phyloP scores from a whole-genome alignment of 306 rosid species.

The Corylus avellana region DNA sequence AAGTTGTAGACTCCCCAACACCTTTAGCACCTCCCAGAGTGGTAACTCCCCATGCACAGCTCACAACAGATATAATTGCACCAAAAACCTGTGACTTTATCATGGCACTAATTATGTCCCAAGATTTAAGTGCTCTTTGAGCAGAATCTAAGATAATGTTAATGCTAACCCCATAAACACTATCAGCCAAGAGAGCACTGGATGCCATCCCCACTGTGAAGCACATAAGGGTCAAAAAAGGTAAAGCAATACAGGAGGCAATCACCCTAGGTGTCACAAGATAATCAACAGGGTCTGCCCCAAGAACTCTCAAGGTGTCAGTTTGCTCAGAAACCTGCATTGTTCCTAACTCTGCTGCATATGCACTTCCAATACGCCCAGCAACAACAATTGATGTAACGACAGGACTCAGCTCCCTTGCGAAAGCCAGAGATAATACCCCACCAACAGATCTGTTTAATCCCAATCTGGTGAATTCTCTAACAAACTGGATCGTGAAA shows the following conservation, averaged over 20 bases:
- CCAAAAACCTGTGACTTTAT: slow-evolving; percentile 93
- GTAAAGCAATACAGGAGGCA: slow-evolving; percentile 76
- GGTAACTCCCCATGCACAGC: slow-evolving; percentile 97
- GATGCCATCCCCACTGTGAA: slow-evolving; percentile 90
- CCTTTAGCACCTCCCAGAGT: slow-evolving; percentile 96
- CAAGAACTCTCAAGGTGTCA: slow-evolving; percentile 87
- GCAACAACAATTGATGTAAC: slow-evolving; percentile 90
- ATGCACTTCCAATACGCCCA: slow-evolving; percentile 95
- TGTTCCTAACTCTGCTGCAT: slow-evolving; percentile 95
- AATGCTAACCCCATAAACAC: slow-evolving; percentile 83
- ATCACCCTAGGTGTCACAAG: slow-evolving; percentile 93
- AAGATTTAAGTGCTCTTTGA: slow-evolving; percentile 66
- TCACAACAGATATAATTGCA: slow-evolving; percentile 82
- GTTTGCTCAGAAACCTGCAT: slow-evolving; percentile 99
- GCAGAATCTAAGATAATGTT: slow-evolving; percentile 95
- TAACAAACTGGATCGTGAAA: slow-evolving; percentile 86
- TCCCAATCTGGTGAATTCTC: slow-evolving; percentile 91
- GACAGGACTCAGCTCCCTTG: slow-evolving; percentile 97
- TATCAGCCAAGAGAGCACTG: slow-evolving; percentile 82
- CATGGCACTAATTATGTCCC: slow-evolving; percentile 95
- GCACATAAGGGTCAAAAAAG: slow-evolving; percentile 82
- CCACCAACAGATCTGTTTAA: slow-evolving; percentile 94
- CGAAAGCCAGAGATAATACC: slow-evolving; percentile 90
- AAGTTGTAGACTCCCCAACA: slow-evolving; percentile 93
- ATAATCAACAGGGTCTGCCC: slow-evolving; percentile 87